Percentiles rank a stretch among this genome's conserved stretches.
phyloP scores from a whole-genome alignment of 495 filamentous ascomycete genomes.

The Trichoderma gamsii region DNA sequence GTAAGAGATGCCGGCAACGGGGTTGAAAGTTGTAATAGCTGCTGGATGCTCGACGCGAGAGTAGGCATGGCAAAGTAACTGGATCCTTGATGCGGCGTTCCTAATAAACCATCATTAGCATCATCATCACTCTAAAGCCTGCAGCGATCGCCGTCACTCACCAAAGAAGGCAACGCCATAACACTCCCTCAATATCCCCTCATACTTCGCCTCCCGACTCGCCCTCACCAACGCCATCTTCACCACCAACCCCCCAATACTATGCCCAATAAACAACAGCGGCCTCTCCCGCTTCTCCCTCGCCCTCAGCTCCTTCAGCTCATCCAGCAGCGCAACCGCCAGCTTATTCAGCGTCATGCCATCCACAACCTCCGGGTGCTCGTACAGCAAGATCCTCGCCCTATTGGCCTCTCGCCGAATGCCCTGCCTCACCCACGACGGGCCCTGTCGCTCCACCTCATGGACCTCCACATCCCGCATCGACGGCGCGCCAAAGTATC shows the following conservation, averaged over 20 bases:
- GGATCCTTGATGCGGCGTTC: conserved; percentile 58
- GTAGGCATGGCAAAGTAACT: conserved; percentile 56
- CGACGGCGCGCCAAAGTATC: conserved; percentile 27
- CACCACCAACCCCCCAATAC: conserved; percentile 56
- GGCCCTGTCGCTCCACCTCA: conserved; percentile 27
- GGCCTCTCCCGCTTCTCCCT: conserved; percentile 38
- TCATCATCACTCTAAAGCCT: neutral
- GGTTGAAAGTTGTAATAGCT: conserved; percentile 49
- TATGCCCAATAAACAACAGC: conserved; percentile 60
- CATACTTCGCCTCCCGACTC: conserved; percentile 30
- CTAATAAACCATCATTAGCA: conserved; percentile 20
- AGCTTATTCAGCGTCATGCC: conserved; percentile 44
- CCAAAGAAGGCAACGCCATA: conserved; percentile 58
- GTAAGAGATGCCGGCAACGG: conserved; percentile 45
- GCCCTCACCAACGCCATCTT: conserved; percentile 52
- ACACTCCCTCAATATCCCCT: conserved; percentile 47
- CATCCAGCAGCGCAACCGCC: conserved; percentile 44
- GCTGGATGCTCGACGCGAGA: conserved; percentile 48
- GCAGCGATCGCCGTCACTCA: conserved; percentile 21
- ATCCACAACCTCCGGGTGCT: conserved; percentile 45
- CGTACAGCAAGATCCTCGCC: conserved; percentile 51
- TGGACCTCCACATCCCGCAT: conserved; percentile 22
- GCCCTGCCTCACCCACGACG: conserved; percentile 38
- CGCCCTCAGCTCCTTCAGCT: conserved; percentile 9
- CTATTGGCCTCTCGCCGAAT: conserved; percentile 32